These are phyloP conservation scores for Ceratocystis cubensis DNA, from an alignment of 2,329 filamentous ascomycete species.

Conservation along the genomic window DNA sequence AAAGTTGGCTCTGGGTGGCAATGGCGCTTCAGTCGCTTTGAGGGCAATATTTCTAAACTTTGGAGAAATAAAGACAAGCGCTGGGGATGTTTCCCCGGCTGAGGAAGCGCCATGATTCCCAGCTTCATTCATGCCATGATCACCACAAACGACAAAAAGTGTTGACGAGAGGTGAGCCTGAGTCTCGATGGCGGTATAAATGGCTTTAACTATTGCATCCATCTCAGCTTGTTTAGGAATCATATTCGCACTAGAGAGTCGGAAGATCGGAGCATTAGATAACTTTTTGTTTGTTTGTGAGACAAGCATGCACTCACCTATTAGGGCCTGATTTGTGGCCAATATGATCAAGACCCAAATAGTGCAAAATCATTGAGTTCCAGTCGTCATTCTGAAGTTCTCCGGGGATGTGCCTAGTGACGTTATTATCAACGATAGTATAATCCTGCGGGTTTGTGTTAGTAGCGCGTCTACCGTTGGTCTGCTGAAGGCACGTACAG, in stretches of 20 bases:
- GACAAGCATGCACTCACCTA: constrained; percentile 40
- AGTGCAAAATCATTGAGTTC: constrained; percentile 90
- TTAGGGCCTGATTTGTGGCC: constrained; percentile 88
- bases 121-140: constrained; percentile 99
- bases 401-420: constrained; percentile 72
- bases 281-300: not conserved
- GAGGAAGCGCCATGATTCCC: constrained; percentile 94
- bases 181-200: constrained; percentile 64
- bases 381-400: constrained; percentile 72
- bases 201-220: constrained; percentile 64
- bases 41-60: constrained; percentile 51
- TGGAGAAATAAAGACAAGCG: constrained; percentile 80
- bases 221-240: constrained; percentile 85
- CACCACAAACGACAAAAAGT: constrained; percentile 74
- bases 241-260: constrained; percentile 62
- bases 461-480: not conserved
- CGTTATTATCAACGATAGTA: constrained; percentile 93
- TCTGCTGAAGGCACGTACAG: constrained; percentile 44
- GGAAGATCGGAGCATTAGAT: not conserved
- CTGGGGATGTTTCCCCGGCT: constrained; percentile 84
- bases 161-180: constrained; percentile 62
- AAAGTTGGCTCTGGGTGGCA: constrained; percentile 54
- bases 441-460: constrained; percentile 58
- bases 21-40: constrained; percentile 37
- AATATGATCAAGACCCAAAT: constrained; percentile 91